A percentile compares a stretch with the other conserved stretches of the same genome.
phyloP scores from a whole-genome alignment of 2,329 filamentous ascomycete species.

The Neopestalotiopsis rosae region DNA sequence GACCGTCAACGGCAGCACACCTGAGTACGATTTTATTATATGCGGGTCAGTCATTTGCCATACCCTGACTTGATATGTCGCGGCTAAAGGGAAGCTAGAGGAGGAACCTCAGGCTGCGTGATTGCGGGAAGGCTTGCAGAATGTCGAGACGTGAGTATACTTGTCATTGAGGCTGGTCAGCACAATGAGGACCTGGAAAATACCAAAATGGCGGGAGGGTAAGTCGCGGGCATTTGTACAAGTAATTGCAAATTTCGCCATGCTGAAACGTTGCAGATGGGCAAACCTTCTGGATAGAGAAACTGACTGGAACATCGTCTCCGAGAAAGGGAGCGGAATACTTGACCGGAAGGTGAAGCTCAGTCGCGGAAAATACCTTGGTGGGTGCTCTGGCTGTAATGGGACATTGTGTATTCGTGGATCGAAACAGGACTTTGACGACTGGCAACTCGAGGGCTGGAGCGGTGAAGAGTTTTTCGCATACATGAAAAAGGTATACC shows the following conservation, averaged over 20 bases:
- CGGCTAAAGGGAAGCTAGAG: constrained; percentile 25
- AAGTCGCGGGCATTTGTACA: constrained; percentile 22
- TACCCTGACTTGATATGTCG: background rate
- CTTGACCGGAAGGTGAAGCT: constrained; percentile 11
- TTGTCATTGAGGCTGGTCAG: constrained; percentile 44
- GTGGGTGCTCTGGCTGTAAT: constrained; percentile 16
- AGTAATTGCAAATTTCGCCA: background rate
- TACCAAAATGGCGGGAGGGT: constrained; percentile 56
- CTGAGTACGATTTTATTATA: constrained; percentile 39
- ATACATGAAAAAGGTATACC: constrained; percentile 59
- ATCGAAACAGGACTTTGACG: constrained; percentile 14
- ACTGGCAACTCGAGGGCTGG: constrained; percentile 28
- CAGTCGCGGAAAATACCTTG: constrained; percentile 18
- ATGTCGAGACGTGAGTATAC: constrained; percentile 33
- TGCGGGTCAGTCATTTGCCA: constrained; percentile 36
- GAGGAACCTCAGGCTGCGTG: constrained; percentile 44
- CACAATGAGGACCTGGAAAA: constrained; percentile 51
- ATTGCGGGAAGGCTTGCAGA: constrained; percentile 44
- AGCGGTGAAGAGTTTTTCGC: constrained; percentile 61
- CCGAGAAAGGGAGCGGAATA: constrained; percentile 7
- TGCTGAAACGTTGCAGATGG: background rate
- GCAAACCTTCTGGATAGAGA: constrained; percentile 9
- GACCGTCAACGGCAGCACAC: background rate
- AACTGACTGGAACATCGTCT: constrained; percentile 18
- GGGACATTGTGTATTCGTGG: constrained; percentile 16